Conservation (phyloP, 306 rosid genomes). For the Cucumis hystrix region DNA sequence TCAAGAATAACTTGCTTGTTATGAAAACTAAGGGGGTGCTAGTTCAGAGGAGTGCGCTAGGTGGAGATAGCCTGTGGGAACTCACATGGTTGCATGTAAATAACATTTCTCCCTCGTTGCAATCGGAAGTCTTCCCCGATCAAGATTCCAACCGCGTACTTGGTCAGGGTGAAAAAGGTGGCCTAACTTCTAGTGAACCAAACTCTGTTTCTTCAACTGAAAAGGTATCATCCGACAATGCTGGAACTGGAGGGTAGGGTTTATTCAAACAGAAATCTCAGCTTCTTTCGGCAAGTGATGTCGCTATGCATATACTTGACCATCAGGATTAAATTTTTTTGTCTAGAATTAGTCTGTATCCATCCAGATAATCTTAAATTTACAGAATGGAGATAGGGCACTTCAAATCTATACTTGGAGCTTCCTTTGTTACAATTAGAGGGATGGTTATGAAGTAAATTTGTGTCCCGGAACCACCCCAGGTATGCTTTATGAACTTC, state of each 20-base stretch:
- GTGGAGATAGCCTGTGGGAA: constrained; percentile 96
- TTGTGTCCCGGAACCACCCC: background rate
- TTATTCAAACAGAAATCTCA: background rate
- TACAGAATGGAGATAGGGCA: background rate
- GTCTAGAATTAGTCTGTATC: constrained; percentile 9
- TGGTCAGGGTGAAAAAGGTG: constrained; percentile 27
- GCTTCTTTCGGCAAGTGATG: background rate
- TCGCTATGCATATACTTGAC: constrained; percentile 4
- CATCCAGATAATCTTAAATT: constrained; percentile 3
- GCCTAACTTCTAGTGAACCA: constrained; percentile 14
- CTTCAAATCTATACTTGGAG: background rate
- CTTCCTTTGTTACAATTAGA: constrained; percentile 2
- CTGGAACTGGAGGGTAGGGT: constrained; percentile 18
- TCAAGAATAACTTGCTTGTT: constrained; percentile 60
- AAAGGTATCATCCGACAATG: constrained; percentile 22
- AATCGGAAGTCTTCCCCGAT: constrained; percentile 76
- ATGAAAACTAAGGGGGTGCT: constrained; percentile 75
- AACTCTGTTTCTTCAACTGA: constrained; percentile 27
- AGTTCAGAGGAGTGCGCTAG: constrained; percentile 67
- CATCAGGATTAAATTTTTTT: background rate
- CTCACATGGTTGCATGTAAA: constrained; percentile 91
- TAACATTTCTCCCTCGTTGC: constrained; percentile 67
- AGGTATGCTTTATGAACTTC: background rate
- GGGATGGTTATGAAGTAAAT: background rate
- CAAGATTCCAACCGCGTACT: constrained; percentile 43